Evolutionary conservation across 1,284 basidiomycete species (phyloP), one percentile per base, ranked within the genome.

Genomic region (Tilletia horrida): DNA sequence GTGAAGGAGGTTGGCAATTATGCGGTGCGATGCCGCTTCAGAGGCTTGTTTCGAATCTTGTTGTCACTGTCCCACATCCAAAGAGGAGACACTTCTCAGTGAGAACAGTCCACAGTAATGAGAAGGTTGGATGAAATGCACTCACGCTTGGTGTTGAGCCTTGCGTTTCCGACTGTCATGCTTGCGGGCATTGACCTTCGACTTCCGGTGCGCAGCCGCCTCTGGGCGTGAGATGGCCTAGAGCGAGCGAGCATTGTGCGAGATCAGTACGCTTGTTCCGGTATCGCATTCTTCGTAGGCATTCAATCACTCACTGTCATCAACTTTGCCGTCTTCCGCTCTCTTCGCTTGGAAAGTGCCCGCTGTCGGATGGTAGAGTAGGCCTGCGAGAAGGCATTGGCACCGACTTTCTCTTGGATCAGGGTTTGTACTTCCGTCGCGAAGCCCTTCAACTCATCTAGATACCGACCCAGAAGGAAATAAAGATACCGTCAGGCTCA

Each of bases 361-460:
- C 86, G 85, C 77, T 92, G 89, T 47, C 92, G 87, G 65, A 97
- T 89, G 66, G 86, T 85, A 72, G 88, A 91, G 84, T 96, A 97
- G 0, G 86, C 86, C 21, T 82, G 82, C 2, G 92, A 88, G 83
- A 96, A 98, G 66, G 86, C 86, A 0, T 89, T 90, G 14, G 89
- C 88, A 29, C 93, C 93, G 44, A 96, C 89, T 84, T 92, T 92
- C 57, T 83, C 82, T 78, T 93, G 93, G 0, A 99, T 84, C 18
- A 97, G 86, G 67, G 93, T 91, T 76, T 93, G 90, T 13, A 98
- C 84, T 82, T 99, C 94, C 14, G 87, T 85, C 0, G 91, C 89
- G 0, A 93, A 86, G 2, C 86, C 87, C 81, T 92, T 91, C 44
- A 98, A 84, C 63, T 93, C 91, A 44, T 90, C 94, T 93, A 68